phyloP scores from a whole-genome alignment of 805 yeast species.

The Lipomyces orientalis region DNA sequence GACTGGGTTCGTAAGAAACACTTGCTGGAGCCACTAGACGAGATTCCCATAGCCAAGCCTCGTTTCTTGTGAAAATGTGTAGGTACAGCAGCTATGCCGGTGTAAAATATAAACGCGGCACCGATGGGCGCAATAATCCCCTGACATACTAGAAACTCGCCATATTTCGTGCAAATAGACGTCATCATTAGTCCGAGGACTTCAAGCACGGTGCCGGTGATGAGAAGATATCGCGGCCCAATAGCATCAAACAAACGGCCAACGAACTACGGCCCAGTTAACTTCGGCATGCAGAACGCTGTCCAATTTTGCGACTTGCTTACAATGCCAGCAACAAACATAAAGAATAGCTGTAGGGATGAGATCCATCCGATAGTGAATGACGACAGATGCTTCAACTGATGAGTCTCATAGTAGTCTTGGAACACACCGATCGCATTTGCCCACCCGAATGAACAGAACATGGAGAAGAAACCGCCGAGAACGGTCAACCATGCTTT shows the following conservation, averaged over 20 bases:
- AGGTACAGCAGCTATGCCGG: slow-evolving; percentile 50
- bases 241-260: slow-evolving; percentile 44
- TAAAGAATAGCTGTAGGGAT: slow-evolving; percentile 44
- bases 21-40: slow-evolving; percentile 56
- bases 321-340: slow-evolving; percentile 37
- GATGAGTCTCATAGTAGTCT: slow-evolving; percentile 41
- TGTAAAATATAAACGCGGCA: slow-evolving; percentile 18
- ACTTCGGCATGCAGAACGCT: not conserved
- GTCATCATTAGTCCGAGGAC: slow-evolving; percentile 44
- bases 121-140: slow-evolving; percentile 18
- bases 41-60: slow-evolving; percentile 54
- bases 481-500: slow-evolving; percentile 58
- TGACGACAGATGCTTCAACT: slow-evolving; percentile 39
- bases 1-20: not conserved
- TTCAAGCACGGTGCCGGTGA: slow-evolving; percentile 40
- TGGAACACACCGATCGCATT: slow-evolving; percentile 43
- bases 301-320: not conserved
- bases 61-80: slow-evolving; percentile 54
- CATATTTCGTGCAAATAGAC: not conserved
- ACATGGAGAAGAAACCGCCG: slow-evolving; percentile 64
- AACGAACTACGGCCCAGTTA: slow-evolving; percentile 30
- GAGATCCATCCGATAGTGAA: slow-evolving; percentile 47
- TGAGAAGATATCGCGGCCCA: slow-evolving; percentile 38
- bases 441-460: slow-evolving; percentile 63
- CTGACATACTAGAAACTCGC: not conserved